Evolutionary conservation across 768 basidiomycete species (phyloP).

Genomic region (Russula earlei): DNA sequence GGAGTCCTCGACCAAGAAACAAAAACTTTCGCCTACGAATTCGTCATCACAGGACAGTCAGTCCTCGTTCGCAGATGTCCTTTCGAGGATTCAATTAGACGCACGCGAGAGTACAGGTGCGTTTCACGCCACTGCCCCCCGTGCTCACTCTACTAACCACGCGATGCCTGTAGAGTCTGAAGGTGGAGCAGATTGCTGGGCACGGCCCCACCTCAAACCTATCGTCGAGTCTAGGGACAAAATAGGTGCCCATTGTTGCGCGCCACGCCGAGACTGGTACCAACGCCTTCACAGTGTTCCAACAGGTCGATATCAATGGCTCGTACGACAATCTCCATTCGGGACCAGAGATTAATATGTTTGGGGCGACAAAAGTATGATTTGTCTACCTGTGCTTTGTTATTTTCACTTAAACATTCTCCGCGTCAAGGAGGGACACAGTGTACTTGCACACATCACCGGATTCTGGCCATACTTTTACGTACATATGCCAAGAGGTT

Average conservation of each 20-base stretch:
- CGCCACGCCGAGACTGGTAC: neutral
- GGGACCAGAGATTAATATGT: conserved; percentile 54
- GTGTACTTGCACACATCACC: conserved; percentile 74
- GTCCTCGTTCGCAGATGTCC: conserved; percentile 33
- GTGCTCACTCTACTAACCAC: neutral
- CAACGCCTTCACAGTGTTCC: conserved; percentile 54
- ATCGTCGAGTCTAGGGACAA: conserved; percentile 54
- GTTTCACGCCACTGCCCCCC: neutral
- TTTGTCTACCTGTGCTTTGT: neutral
- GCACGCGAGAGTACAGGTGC: conserved; percentile 20
- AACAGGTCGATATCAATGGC: conserved; percentile 91
- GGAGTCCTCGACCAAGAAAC: conserved; percentile 28
- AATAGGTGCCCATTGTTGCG: conserved; percentile 44
- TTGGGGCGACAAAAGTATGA: conserved; percentile 80
- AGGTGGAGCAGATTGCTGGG: conserved; percentile 72
- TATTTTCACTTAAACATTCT: neutral
- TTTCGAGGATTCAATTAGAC: conserved; percentile 30
- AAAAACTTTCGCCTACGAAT: conserved; percentile 24
- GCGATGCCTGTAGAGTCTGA: conserved; percentile 43
- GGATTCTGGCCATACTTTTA: conserved; percentile 93
- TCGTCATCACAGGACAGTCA: conserved; percentile 21
- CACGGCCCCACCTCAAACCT: conserved; percentile 45
- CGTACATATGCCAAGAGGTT: conserved; percentile 77
- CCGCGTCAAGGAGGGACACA: conserved; percentile 63
- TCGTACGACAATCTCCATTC: conserved; percentile 37